Conservation (phyloP, 805 yeast species). For the Starmerella riodocensis region DNA sequence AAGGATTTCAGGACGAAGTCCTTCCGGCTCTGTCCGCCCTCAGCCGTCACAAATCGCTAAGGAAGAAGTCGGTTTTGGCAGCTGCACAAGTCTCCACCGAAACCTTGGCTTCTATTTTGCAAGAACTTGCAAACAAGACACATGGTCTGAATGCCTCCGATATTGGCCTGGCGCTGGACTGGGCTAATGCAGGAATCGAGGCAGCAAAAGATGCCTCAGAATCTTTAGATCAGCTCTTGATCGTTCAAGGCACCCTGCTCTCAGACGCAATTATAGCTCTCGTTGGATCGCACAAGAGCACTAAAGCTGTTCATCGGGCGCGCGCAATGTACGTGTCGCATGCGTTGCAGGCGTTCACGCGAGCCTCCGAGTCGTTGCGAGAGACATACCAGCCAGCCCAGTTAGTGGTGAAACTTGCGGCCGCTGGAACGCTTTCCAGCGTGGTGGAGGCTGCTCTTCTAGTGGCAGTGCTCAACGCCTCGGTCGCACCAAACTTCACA, state of each 20-base stretch:
- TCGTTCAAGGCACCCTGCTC: constrained; percentile 5
- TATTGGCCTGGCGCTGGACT: constrained; percentile 4
- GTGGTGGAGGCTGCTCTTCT: not conserved
- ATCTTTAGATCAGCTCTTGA: not conserved
- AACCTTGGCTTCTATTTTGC: not conserved
- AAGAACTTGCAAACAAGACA: not conserved
- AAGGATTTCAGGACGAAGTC: too few species aligned
- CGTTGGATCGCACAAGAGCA: constrained; percentile 1
- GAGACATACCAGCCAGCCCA: not conserved
- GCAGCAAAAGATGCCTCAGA: not conserved
- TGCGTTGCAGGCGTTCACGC: not conserved
- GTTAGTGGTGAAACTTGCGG: not conserved
- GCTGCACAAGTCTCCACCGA: not conserved
- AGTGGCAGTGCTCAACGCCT: not conserved
- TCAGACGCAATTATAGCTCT: not conserved
- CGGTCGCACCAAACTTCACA: constrained; percentile 1
- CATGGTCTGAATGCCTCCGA: constrained; percentile 2
- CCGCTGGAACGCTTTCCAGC: too few species aligned
- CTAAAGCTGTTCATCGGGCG: constrained; percentile 2
- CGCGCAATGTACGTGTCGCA: constrained; percentile 1
- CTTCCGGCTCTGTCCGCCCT: not conserved
- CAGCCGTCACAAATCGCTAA: constrained; percentile 3
- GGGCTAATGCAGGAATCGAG: constrained; percentile 1
- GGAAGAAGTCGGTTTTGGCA: not conserved
- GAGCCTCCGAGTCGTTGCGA: not conserved